phyloP scores from a whole-genome alignment of 2,329 filamentous ascomycete genomes.

The Xenosphaeropsis pyriputrescens region DNA sequence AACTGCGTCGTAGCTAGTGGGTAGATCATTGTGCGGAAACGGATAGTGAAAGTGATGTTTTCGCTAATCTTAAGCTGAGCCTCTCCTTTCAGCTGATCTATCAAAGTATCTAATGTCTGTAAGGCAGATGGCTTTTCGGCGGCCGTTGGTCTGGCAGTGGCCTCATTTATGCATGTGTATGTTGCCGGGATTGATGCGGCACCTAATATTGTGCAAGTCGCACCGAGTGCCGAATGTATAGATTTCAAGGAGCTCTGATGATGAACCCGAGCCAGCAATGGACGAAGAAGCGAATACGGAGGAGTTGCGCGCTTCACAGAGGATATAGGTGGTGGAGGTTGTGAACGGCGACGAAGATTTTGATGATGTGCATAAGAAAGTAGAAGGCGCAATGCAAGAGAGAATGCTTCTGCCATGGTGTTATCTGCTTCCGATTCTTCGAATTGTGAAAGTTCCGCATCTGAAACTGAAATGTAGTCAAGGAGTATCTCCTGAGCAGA shows the following conservation, averaged over 20 bases:
- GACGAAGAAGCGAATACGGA: conserved; percentile 42
- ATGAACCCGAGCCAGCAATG: conserved; percentile 24
- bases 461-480: conserved; percentile 49
- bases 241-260: conserved; percentile 12
- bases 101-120: conserved; percentile 23
- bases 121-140: conserved; percentile 17
- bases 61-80: conserved; percentile 21
- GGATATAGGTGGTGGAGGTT: conserved; percentile 37
- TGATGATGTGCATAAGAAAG: conserved; percentile 67
- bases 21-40: conserved; percentile 12
- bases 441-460: conserved; percentile 17
- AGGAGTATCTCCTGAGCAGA: conserved; percentile 43
- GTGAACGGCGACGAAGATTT: conserved; percentile 54
- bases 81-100: conserved; percentile 25
- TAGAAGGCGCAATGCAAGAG: conserved; percentile 57
- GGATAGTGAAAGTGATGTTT: conserved; percentile 20
- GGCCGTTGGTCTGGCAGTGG: conserved; percentile 8
- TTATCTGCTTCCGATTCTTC: conserved; percentile 22
- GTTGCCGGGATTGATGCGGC: conserved; percentile 9
- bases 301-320: conserved; percentile 32
- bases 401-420: conserved; percentile 47
- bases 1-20: conserved; percentile 1
- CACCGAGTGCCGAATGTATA: conserved; percentile 8
- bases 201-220: conserved; percentile 10
- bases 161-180: conserved; percentile 6